Conservation (phyloP, 2,329 filamentous ascomycete genomes). For the Beauveria asiatica region DNA sequence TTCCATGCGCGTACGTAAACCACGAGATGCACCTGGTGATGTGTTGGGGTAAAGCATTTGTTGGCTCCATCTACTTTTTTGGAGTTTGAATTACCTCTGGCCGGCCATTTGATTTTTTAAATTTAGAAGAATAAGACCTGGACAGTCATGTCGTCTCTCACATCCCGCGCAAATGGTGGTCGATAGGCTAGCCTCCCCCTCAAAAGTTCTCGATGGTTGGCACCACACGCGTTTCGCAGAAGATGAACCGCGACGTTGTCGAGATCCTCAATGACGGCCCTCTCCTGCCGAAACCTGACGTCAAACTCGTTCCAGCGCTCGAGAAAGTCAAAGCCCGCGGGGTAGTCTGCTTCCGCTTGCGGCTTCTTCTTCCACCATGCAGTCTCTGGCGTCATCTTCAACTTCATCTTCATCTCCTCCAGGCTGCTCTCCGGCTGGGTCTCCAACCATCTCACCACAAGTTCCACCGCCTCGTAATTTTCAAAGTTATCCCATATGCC, state of each 20-base stretch:
- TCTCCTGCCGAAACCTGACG: conserved; percentile 2
- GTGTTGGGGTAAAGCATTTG: too few species aligned
- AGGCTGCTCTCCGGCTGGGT: not conserved
- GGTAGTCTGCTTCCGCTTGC: not conserved
- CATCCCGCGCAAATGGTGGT: conserved; percentile 53
- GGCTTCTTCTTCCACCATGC: not conserved
- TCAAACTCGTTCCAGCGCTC: conserved; percentile 3
- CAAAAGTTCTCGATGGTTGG: conserved; percentile 62
- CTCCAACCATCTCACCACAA: conserved; percentile 41
- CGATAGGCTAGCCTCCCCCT: conserved; percentile 60
- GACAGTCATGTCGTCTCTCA: conserved; percentile 65
- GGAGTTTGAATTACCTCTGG: too few species aligned
- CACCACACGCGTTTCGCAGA: conserved; percentile 66
- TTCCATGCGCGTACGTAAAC: too few species aligned
- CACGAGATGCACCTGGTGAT: too few species aligned
- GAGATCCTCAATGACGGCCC: conserved; percentile 6
- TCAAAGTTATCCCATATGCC: conserved; percentile 52
- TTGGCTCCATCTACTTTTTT: too few species aligned
- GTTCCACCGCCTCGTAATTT: conserved; percentile 43
- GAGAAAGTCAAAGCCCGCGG: not conserved
- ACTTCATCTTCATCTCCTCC: not conserved
- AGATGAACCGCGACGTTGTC: conserved; percentile 70
- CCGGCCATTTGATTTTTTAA: not conserved
- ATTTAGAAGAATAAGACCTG: conserved; percentile 53
- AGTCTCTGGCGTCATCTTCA: not conserved